phyloP scores from a whole-genome alignment of 2,329 filamentous ascomycete genomes.

The Juglanconis juglandina region DNA sequence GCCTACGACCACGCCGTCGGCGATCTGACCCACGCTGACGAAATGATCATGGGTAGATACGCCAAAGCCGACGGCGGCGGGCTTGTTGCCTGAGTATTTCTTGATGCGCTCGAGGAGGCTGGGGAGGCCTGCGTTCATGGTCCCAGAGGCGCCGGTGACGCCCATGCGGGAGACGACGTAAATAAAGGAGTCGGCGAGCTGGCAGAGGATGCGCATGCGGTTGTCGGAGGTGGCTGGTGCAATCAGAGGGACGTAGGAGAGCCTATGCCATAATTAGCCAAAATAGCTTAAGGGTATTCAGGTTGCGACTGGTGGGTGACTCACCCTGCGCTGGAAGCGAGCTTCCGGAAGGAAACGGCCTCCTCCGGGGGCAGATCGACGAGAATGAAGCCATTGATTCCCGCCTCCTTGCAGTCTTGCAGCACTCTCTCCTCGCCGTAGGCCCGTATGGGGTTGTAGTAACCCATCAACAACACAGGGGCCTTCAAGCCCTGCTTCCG shows the following conservation, averaged over 20 bases:
- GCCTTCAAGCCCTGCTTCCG: slow-evolving; percentile 72
- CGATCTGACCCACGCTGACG: slow-evolving; percentile 73
- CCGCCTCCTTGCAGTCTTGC: slow-evolving; percentile 75
- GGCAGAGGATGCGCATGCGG: slow-evolving; percentile 93
- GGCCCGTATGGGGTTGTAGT: slow-evolving; percentile 93
- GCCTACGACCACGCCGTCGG: slow-evolving; percentile 94
- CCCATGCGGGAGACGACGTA: slow-evolving; percentile 98
- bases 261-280: slow-evolving; percentile 41
- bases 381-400: slow-evolving; percentile 94
- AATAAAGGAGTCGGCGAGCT: slow-evolving; percentile 97
- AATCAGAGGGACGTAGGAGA: slow-evolving; percentile 96
- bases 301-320: slow-evolving; percentile 24
- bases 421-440: slow-evolving; percentile 92
- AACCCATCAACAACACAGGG: slow-evolving; percentile 93
- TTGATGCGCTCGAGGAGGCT: slow-evolving; percentile 82
- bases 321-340: slow-evolving; percentile 73
- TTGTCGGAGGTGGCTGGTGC: slow-evolving; percentile 88
- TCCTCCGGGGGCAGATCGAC: slow-evolving; percentile 95
- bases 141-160: slow-evolving; percentile 85
- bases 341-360: slow-evolving; percentile 83
- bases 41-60: slow-evolving; percentile 96
- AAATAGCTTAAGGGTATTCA: not conserved
- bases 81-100: slow-evolving; percentile 85
- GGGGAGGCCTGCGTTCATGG: slow-evolving; percentile 76
- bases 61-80: slow-evolving; percentile 90